Percentiles rank a stretch among this genome's conserved stretches.
Evolutionary conservation across 495 filamentous ascomycete genomes (phyloP).

Genomic region (Podospora pseudoanserina): DNA sequence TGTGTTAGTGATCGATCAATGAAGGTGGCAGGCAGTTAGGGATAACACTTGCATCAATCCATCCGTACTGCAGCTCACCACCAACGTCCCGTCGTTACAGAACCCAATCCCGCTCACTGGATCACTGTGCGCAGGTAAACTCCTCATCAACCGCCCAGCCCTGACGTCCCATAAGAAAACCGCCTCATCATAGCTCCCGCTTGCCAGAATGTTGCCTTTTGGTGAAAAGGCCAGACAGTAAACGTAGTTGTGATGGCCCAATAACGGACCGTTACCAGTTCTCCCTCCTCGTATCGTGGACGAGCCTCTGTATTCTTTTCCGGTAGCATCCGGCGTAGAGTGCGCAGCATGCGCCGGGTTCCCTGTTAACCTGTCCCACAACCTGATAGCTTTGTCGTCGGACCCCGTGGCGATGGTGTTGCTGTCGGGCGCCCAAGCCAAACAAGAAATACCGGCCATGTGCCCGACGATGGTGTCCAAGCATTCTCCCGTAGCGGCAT

Average conservation of each 20-base stretch:
- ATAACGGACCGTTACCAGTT: slow-evolving; percentile 51
- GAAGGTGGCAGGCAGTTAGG: not conserved
- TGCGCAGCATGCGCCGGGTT: slow-evolving; percentile 51
- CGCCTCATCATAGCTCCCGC: slow-evolving; percentile 94
- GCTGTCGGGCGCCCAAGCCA: slow-evolving; percentile 89
- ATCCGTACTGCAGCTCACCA: slow-evolving; percentile 84
- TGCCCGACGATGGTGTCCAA: slow-evolving; percentile 90
- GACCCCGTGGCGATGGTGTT: slow-evolving; percentile 82
- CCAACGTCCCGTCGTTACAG: slow-evolving; percentile 83
- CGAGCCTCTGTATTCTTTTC: slow-evolving; percentile 1
- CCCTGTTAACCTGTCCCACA: slow-evolving; percentile 84
- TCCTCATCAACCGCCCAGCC: slow-evolving; percentile 76
- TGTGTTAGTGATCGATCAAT: slow-evolving; percentile 14
- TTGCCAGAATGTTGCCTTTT: slow-evolving; percentile 93
- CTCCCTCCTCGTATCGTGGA: slow-evolving; percentile 25
- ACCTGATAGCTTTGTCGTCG: slow-evolving; percentile 91
- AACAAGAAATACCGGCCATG: slow-evolving; percentile 81
- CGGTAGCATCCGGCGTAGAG: slow-evolving; percentile 7
- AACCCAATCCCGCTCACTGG: slow-evolving; percentile 93
- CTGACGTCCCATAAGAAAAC: slow-evolving; percentile 96
- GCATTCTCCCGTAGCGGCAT: slow-evolving; percentile 68
- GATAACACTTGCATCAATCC: slow-evolving; percentile 65
- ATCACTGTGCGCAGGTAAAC: slow-evolving; percentile 89
- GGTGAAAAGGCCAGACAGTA: slow-evolving; percentile 91
- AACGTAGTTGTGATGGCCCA: slow-evolving; percentile 93